Evolutionary conservation across 768 basidiomycete species (phyloP), one percentile per base, ranked within the genome.

Genomic region (Phlegmacium glaucopus): DNA sequence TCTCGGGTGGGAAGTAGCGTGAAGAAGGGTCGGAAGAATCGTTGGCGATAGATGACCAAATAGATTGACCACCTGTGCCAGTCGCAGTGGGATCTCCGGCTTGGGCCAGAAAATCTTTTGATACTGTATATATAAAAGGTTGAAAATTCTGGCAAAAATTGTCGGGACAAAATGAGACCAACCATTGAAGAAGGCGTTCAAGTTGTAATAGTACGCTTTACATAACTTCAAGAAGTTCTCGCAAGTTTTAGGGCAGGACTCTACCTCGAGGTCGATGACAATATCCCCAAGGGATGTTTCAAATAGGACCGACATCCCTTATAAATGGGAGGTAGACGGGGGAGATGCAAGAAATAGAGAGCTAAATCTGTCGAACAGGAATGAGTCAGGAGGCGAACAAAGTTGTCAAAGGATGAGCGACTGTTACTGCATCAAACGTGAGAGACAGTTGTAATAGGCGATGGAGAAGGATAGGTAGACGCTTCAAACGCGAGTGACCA

Each of bases 101-200:
- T 67, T 98, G 96, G 9, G 94, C 94, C 43, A 99, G 78, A 56
- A 99, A 99, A 62, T 97, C 93, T 68, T 95, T 96, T 32, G 94
- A 94, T 8, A 99, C 94, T 96, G 51, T 18, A 37, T 35, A 29
- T 10, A 28, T n/a, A 22, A 39, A 29, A 47, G 9, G 9, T 42
- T 49, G n/a, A 35, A 18, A 17, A 42, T 42, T 18, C 28, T 17
- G 32, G 6, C 11, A 34, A 34, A 34, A 4, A 41, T 12, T 6
- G 6, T 7, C 3, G 35, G 12, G 37, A 42, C 22, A 6, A 40
- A 41, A 38, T 8, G 13, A 6, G 18, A 71, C 86, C 47, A 51
- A 94, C 94, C 93, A 69, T 99, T 97, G 78, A 98, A 98, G 73
- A 99, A 99, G 0, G 92, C 92, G 63, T 94, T 92, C 51, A 96